A percentile compares a stretch with the other conserved stretches of the same genome.
These are phyloP conservation scores for Morella rubra DNA, from an alignment of 306 rosid genomes.

Conservation along the genomic window DNA sequence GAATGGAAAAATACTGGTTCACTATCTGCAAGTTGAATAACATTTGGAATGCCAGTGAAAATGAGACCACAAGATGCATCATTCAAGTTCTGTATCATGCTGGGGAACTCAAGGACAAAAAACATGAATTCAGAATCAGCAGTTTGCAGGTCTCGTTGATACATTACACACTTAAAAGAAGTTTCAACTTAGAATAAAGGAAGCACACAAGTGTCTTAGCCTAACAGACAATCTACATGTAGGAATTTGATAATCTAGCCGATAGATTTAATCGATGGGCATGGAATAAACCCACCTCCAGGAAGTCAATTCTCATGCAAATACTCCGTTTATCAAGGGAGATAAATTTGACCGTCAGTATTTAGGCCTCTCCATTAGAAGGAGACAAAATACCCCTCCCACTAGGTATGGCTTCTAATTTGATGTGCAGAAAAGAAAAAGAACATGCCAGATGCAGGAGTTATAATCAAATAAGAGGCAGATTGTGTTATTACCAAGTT, in stretches of 20 bases:
- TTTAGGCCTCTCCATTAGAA: too few species aligned
- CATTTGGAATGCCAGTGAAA: conserved; percentile 19
- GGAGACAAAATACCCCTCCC: neutral
- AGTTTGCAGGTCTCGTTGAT: neutral
- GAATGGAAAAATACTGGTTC: conserved; percentile 49
- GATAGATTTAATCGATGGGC: neutral
- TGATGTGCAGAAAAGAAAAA: neutral
- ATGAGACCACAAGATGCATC: neutral
- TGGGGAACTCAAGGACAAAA: neutral
- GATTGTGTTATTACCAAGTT: conserved; percentile 57
- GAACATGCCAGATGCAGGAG: neutral
- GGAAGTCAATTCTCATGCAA: neutral
- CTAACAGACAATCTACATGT: too few species aligned
- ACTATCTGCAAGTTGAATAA: conserved; percentile 58
- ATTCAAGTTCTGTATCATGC: neutral
- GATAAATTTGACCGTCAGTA: neutral
- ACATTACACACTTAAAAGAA: neutral
- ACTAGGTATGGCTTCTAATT: neutral
- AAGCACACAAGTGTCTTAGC: neutral
- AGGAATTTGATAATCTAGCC: too few species aligned
- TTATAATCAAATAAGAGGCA: conserved; percentile 3
- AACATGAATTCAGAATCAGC: neutral
- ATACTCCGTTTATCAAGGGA: neutral
- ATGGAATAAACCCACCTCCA: neutral
- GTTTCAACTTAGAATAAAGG: neutral